Evolutionary conservation across 768 basidiomycete genomes (phyloP).

Genomic region (Trametes meyenii): DNA sequence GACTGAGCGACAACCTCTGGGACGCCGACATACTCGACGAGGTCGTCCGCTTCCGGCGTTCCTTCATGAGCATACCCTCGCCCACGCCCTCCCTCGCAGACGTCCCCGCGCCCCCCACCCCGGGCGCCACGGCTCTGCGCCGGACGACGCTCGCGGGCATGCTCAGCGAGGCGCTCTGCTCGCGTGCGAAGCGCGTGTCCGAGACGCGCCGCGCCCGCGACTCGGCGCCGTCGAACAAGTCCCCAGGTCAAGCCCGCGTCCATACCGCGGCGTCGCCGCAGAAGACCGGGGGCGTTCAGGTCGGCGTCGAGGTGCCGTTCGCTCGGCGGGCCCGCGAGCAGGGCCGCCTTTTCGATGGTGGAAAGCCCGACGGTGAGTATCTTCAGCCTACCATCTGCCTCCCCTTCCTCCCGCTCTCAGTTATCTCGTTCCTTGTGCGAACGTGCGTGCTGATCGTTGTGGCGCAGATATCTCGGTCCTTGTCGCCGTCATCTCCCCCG

Average conservation of each 20-base stretch:
- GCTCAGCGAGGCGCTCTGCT: slow-evolving; percentile 81
- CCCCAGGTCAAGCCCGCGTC: too few species aligned
- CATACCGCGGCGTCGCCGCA: too few species aligned
- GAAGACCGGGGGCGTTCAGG: slow-evolving; percentile 18
- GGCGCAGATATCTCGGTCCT: slow-evolving; percentile 65
- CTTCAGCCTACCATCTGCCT: neutral
- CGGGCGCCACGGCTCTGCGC: slow-evolving; percentile 39
- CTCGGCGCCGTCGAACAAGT: slow-evolving; percentile 16
- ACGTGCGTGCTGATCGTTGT: too few species aligned
- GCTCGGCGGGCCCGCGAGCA: slow-evolving; percentile 76
- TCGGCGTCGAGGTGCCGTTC: slow-evolving; percentile 72
- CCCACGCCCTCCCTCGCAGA: slow-evolving; percentile 8
- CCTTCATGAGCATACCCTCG: slow-evolving; percentile 29
- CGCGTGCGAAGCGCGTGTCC: slow-evolving; percentile 64
- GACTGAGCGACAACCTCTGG: slow-evolving; percentile 86
- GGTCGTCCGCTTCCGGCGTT: slow-evolving; percentile 58
- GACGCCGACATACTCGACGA: slow-evolving; percentile 88
- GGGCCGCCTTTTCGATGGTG: slow-evolving; percentile 73
- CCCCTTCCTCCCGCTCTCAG: slow-evolving; percentile 8
- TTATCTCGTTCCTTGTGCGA: neutral
- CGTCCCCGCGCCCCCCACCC: neutral
- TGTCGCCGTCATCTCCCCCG: slow-evolving; percentile 64
- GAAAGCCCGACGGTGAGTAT: slow-evolving; percentile 80
- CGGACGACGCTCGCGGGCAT: slow-evolving; percentile 64
- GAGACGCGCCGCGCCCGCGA: too few species aligned